These are phyloP conservation scores for Aurinia saxatilis DNA, from an alignment of 345 rosid species.

Conservation along the genomic window DNA sequence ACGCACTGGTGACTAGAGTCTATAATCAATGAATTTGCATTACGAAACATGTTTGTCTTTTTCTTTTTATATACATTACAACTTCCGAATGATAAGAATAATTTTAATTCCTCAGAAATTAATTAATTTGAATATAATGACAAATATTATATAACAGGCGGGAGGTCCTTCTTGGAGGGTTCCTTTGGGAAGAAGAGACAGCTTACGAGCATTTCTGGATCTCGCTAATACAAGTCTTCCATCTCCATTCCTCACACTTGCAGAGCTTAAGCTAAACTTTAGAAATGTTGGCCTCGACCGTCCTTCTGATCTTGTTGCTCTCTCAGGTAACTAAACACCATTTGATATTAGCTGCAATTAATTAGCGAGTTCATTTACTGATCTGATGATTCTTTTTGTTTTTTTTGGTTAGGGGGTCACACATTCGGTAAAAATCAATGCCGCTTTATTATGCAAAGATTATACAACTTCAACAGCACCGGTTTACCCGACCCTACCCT, in stretches of 20 bases:
- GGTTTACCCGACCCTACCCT: conserved; percentile 43
- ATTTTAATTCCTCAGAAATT: no score
- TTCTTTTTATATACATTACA: neutral
- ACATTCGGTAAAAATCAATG: conserved; percentile 62
- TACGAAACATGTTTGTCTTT: neutral
- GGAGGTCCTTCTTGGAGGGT: conserved; percentile 31
- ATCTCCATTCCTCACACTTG: conserved; percentile 12
- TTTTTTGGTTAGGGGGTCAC: conserved; percentile 39
- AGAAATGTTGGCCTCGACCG: conserved; percentile 15
- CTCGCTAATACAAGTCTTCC: conserved; percentile 15
- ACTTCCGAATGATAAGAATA: neutral
- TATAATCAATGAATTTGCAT: no score
- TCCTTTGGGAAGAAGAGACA: conserved; percentile 32
- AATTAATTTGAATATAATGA: neutral
- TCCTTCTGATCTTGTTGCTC: conserved; percentile 32
- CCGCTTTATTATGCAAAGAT: conserved; percentile 35
- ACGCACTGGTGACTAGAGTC: no score
- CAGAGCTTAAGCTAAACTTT: conserved; percentile 2
- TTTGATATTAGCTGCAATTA: neutral
- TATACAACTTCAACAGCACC: conserved; percentile 40
- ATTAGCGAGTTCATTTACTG: neutral
- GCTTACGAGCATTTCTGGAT: conserved; percentile 13
- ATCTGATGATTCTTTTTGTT: neutral
- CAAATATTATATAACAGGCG: conserved; percentile 8
- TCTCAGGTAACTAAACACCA: conserved; percentile 11